A percentile compares a stretch with the other conserved stretches of the same genome.
phyloP scores from a whole-genome alignment of 1,284 basidiomycete species.

The Leccinum huronense region DNA sequence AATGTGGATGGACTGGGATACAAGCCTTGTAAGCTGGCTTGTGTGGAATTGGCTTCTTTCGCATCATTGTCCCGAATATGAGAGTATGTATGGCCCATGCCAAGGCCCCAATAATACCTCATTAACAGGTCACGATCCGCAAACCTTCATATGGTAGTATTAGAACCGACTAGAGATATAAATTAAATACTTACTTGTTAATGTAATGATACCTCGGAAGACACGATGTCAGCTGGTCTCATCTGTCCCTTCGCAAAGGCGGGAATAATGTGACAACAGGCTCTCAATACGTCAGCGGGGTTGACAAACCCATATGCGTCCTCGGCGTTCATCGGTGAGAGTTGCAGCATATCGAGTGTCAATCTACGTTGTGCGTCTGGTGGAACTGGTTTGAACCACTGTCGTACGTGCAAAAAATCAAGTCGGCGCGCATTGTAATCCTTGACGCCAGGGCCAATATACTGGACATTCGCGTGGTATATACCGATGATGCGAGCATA shows the following conservation, averaged over 20 bases:
- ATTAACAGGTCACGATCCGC: not conserved
- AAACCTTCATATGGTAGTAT: not conserved
- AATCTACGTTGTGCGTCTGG: not conserved
- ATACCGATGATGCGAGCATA: not conserved
- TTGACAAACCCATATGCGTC: not conserved
- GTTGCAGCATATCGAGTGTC: not conserved
- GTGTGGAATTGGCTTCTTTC: not conserved
- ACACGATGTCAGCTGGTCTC: not conserved
- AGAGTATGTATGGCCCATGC: not conserved
- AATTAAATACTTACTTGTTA: not conserved
- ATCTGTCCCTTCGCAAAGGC: not conserved
- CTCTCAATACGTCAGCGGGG: not conserved
- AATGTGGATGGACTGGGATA: not conserved
- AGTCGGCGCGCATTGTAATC: not conserved
- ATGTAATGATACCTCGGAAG: not conserved
- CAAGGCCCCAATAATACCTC: not conserved
- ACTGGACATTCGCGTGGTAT: not conserved
- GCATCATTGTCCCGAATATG: not conserved
- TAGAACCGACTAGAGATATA: not conserved
- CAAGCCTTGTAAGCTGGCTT: not conserved
- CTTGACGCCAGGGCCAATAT: not conserved
- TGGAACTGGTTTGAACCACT: not conserved
- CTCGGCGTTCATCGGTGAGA: not conserved
- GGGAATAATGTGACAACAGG: not conserved
- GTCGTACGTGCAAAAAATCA: not conserved